A percentile compares a stretch with the other conserved stretches of the same genome.
These are phyloP conservation scores for Globisporangium solare DNA, from an alignment of 352 stramenopile species.

Conservation along the genomic window DNA sequence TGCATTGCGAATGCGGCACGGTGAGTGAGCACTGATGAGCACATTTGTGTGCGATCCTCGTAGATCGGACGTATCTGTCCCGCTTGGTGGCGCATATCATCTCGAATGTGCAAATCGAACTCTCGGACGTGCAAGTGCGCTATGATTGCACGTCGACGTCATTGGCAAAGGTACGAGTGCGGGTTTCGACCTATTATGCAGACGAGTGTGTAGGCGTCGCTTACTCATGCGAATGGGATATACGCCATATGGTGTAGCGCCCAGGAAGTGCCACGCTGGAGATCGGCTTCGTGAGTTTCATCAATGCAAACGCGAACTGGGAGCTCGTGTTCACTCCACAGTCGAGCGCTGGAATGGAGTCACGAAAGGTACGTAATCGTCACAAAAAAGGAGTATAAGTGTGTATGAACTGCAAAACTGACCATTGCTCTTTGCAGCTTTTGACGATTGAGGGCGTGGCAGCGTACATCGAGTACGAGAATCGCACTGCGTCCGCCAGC, in stretches of 20 bases:
- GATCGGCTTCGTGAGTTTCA: constrained; percentile 54
- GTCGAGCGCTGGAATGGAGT: constrained; percentile 72
- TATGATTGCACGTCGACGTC: constrained; percentile 76
- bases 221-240: too few species aligned
- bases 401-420: neutral
- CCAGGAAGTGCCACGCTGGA: constrained; percentile 66
- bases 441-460: constrained; percentile 57
- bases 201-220: too few species aligned
- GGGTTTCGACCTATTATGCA: neutral
- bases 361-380: constrained; percentile 53
- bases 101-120: constrained; percentile 82
- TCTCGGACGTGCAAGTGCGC: constrained; percentile 74
- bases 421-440: constrained; percentile 26
- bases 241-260: constrained; percentile 22
- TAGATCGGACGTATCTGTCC: constrained; percentile 80
- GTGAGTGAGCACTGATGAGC: neutral
- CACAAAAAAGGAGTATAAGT: too few species aligned
- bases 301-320: constrained; percentile 78
- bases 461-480: constrained; percentile 69
- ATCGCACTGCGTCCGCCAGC: constrained; percentile 7
- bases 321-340: constrained; percentile 69
- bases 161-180: constrained; percentile 41
- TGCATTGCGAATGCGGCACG: neutral
- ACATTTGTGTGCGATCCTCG: neutral
- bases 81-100: constrained; percentile 81